These are phyloP conservation scores for Aspergillus sclerotiicarbonarius DNA, from an alignment of 495 filamentous ascomycete genomes.

Conservation along the genomic window DNA sequence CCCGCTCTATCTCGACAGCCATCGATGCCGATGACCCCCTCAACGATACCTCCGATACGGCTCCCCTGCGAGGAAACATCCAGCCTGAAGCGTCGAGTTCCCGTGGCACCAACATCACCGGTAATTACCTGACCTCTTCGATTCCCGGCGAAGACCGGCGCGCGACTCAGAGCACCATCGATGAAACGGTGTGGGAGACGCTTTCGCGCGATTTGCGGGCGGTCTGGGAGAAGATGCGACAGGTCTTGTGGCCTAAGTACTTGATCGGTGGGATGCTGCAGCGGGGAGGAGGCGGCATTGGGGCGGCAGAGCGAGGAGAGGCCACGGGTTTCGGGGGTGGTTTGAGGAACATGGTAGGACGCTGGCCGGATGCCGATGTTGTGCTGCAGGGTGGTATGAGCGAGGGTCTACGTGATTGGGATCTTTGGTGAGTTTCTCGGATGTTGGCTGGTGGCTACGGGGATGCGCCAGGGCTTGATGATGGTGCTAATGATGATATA, in stretches of 20 bases:
- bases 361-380: slow-evolving; percentile 70
- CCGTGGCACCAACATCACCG: slow-evolving; percentile 40
- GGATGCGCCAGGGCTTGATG: not conserved
- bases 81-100: slow-evolving; percentile 49
- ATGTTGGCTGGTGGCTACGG: not conserved
- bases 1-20: slow-evolving; percentile 36
- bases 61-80: slow-evolving; percentile 80
- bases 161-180: slow-evolving; percentile 89
- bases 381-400: slow-evolving; percentile 79
- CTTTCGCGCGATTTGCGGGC: slow-evolving; percentile 85
- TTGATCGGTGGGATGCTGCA: slow-evolving; percentile 70
- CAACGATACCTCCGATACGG: slow-evolving; percentile 63
- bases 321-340: slow-evolving; percentile 60
- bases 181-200: slow-evolving; percentile 95
- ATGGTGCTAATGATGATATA: not conserved
- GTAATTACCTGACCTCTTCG: slow-evolving; percentile 77
- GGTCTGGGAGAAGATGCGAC: slow-evolving; percentile 96
- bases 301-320: slow-evolving; percentile 64
- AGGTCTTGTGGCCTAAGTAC: slow-evolving; percentile 97
- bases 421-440: slow-evolving; percentile 67
- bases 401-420: slow-evolving; percentile 89
- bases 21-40: slow-evolving; percentile 94
- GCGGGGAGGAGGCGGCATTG: slow-evolving; percentile 67
- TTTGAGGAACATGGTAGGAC: slow-evolving; percentile 61
- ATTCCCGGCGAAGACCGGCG: slow-evolving; percentile 95